phyloP scores from a whole-genome alignment of 768 basidiomycete species.

The Coprinopsis marcescibilis region DNA sequence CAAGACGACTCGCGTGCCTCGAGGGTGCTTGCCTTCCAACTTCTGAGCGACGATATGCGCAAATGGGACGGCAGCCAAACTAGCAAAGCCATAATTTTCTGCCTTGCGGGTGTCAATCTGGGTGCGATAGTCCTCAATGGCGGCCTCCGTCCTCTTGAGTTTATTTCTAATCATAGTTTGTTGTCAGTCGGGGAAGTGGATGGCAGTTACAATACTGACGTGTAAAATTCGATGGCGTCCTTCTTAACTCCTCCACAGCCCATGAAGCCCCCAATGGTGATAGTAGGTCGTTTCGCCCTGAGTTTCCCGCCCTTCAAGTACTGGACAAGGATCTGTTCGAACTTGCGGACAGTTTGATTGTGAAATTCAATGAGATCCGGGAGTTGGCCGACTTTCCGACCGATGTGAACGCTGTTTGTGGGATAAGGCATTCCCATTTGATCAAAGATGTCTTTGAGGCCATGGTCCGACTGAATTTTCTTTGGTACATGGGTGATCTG shows the following conservation, averaged over 20 bases:
- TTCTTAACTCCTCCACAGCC: constrained; percentile 80
- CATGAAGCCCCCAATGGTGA: constrained; percentile 71
- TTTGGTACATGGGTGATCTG: constrained; percentile 76
- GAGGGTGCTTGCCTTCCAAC: constrained; percentile 61
- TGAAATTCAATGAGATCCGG: constrained; percentile 90
- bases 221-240: constrained; percentile 94
- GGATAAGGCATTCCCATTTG: constrained; percentile 78
- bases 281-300: constrained; percentile 75
- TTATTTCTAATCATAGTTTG: constrained; percentile 33
- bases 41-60: constrained; percentile 80
- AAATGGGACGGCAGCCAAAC: constrained; percentile 83
- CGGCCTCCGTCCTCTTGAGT: constrained; percentile 62
- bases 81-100: constrained; percentile 90
- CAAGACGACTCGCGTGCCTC: constrained; percentile 63
- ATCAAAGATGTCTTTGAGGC: constrained; percentile 72
- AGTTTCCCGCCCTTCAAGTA: constrained; percentile 83
- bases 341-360: constrained; percentile 88
- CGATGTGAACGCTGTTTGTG: constrained; percentile 86
- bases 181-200: not conserved
- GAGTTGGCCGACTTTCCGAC: constrained; percentile 80
- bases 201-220: constrained; percentile 42
- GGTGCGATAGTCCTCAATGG: constrained; percentile 66
- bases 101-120: constrained; percentile 71
- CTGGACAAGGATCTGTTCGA: constrained; percentile 83
- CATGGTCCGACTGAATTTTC: constrained; percentile 80